phyloP scores from a whole-genome alignment of 306 rosid species.

The Citrullus colocynthis region DNA sequence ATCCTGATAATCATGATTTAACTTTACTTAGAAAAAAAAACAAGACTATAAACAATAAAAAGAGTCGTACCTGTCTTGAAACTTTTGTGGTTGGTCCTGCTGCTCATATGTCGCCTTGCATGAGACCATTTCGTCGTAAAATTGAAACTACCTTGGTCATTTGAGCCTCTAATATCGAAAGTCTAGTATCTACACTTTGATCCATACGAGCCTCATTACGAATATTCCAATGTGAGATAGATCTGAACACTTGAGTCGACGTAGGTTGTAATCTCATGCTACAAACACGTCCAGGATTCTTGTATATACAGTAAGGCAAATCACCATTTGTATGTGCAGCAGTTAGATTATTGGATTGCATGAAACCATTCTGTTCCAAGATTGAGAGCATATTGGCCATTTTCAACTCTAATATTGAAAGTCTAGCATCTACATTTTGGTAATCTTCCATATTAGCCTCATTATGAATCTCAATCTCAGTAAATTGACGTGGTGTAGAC shows the following conservation, averaged over 20 bases:
- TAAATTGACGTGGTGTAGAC: not conserved
- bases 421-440: conserved; percentile 2
- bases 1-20: not conserved
- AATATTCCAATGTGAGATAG: not conserved
- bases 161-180: not conserved
- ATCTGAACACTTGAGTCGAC: not conserved
- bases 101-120: not conserved
- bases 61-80: not conserved
- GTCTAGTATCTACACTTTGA: conserved; percentile 4
- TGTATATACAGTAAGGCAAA: not conserved
- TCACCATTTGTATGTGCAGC: not conserved
- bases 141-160: not conserved
- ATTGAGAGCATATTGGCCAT: not conserved
- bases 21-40: not conserved
- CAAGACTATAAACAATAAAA: not conserved
- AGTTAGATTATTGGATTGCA: not conserved
- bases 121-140: not conserved
- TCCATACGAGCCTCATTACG: not conserved
- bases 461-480: not conserved
- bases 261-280: not conserved
- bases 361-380: conserved; percentile 1
- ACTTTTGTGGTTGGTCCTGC: not conserved
- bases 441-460: not conserved
- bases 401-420: not conserved
- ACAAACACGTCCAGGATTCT: conserved; percentile 1